Evolutionary conservation across 2,329 filamentous ascomycete species (phyloP), one percentile per base, ranked within the genome.

Genomic region (Cyphellophora europaea): DNA sequence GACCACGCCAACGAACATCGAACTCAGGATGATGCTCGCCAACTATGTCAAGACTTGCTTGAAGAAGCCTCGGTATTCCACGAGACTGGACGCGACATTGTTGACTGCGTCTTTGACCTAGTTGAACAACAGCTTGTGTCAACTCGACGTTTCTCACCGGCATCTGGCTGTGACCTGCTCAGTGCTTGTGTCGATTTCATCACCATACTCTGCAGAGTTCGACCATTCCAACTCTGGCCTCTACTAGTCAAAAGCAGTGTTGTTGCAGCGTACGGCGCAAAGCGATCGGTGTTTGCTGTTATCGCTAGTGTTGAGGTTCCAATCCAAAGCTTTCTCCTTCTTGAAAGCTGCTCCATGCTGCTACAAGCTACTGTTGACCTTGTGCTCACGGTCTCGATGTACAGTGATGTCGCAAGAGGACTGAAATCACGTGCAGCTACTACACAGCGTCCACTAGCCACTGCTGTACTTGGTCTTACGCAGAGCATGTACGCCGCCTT

Each of bases 171-270:
- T 25, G 73, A 77, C 21, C 67, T 93, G 17, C 68, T 79, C 2
- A 71, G 88, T 31, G 76, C 82, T 15, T 93, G 86, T 53, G 61
- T 88, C 14, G 79, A 86, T 35, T 95, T 96, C 50, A 64, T 93
- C 23, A 73, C 82, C 47, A 76, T 80, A 3, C 63, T 93, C 12
- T 59, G 91, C 16, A 68, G 71, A 6, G 49, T 82, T n/a, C 75
- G 81, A 33, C 89, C 91, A 1, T 82, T 82, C 37, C 72, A 88
- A 40, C 78, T 94, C 5, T 96, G 91, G 88, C 87, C 89, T 3
- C 84, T 89, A 54, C 71, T 98, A 49, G 77, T 80, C 3, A 77
- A 85, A 38, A 93, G 85, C 55, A 77, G 79, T 43, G 65, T 98
- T 12, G 67, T 98, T 30, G 82, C 82, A 47, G 74, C 78, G 5